Evolutionary conservation across 495 filamentous ascomycete species (phyloP), one percentile per base, ranked within the genome.

Genomic region (Talaromyces liani): DNA sequence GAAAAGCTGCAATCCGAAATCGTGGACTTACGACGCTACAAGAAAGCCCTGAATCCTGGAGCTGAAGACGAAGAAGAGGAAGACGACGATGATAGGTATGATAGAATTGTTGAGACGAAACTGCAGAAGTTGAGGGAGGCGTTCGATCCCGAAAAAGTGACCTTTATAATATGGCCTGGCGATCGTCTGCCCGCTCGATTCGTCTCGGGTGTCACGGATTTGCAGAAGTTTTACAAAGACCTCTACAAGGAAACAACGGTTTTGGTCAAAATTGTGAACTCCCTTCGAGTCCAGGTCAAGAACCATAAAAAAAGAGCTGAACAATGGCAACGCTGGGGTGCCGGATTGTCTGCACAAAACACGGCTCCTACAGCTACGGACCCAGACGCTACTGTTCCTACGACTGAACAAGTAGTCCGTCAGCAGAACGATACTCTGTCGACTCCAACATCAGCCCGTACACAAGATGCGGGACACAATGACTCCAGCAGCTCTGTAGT

Each of bases 251-350:
- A 73, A 54, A 36, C 71, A 4, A 61, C 68, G 18, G 69, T 62
- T 18, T 67, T 79, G 12, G 24, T 68, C 6, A 60, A 68, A 33
- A 71, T 69, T 25, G 70, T 65, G 60, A 65, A 51, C 16, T 64
- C 65, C 24, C 71, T 80, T 39, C 77, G 68, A 64, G 31, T 58
- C 3, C 68, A 69, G 25, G 62, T 75, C 1, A 70, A 74, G 34
- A 70, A 72, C 18, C 73, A 77, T 27, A 83, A 75, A 61, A 73
- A 65, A 66, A 80, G 76, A 65, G 67, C 74, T 12, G 56, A 29
- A n/a, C 63, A 71, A 62, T 75, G 73, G 69, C 72, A 75, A 33
- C 73, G 63, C 8, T 70, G 67, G 60, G 22, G 27, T 45, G 16
- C 24, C 24, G 24, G 20, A n/a, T 16, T 49, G 14, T 29, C 41